Percentiles rank a stretch among this genome's conserved stretches.
Conservation (phyloP, 208 protist genomes). For the Perkinsela sp. region DNA sequence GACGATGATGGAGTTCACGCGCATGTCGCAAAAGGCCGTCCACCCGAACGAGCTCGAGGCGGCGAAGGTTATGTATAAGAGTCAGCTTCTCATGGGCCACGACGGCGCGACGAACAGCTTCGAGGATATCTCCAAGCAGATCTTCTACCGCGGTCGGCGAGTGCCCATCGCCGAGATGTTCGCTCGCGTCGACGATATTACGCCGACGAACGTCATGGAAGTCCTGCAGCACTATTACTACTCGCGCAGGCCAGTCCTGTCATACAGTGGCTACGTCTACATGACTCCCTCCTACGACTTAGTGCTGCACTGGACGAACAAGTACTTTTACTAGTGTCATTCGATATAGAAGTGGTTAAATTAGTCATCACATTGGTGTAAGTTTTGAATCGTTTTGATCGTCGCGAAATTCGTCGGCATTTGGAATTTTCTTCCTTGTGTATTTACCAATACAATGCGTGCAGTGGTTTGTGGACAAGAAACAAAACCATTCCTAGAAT, state of each 20-base stretch:
- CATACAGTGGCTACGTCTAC: conserved; percentile 43
- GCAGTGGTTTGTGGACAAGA: no score
- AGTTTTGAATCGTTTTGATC: no score
- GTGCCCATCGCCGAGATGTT: conserved; percentile 61
- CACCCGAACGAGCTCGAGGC: conserved; percentile 42
- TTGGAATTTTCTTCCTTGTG: no score
- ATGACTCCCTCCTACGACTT: conserved; percentile 48
- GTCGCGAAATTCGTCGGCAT: no score
- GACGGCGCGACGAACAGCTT: conserved; percentile 47
- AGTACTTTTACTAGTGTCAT: conserved; percentile 51
- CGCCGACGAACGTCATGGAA: conserved; percentile 41
- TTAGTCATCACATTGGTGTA: no score
- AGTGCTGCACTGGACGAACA: conserved; percentile 60
- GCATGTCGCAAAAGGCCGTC: conserved; percentile 44
- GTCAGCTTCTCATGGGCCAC: conserved; percentile 56
- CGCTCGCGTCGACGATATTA: conserved; percentile 60
- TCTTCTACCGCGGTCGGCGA: conserved; percentile 41
- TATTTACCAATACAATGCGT: no score
- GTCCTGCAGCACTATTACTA: conserved; percentile 67
- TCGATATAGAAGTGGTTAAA: no score
- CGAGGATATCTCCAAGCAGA: conserved; percentile 47
- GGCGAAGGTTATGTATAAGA: conserved; percentile 61
- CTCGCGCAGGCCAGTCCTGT: conserved; percentile 47
- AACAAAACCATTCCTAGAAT: no score
- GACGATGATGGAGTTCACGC: conserved; percentile 52